phyloP scores from a whole-genome alignment of 148 eudicot genomes.

The Dysphania ambrosioides region DNA sequence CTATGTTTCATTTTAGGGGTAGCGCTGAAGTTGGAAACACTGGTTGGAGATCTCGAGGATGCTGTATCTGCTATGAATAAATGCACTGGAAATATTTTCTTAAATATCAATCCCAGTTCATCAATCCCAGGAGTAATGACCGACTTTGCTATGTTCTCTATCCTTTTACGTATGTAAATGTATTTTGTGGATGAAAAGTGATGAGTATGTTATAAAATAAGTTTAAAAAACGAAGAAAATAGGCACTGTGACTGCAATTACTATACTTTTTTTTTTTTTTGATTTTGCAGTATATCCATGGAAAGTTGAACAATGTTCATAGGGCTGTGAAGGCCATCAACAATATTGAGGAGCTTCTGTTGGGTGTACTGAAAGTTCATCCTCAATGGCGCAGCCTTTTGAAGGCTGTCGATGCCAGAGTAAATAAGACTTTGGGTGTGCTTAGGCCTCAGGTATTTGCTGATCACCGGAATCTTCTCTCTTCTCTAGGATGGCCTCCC shows the following conservation, averaged over 20 bases:
- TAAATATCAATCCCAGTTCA: conserved; percentile 21
- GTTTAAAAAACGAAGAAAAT: background rate
- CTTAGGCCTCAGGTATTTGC: conserved; percentile 54
- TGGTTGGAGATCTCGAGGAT: conserved; percentile 58
- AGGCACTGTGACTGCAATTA: background rate
- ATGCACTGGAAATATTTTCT: conserved; percentile 25
- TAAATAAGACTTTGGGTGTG: conserved; percentile 34
- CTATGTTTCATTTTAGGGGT: conserved; percentile 25
- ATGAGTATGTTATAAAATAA: background rate
- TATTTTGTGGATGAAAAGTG: conserved; percentile 13
- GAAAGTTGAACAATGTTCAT: conserved; percentile 32
- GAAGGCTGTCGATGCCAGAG: conserved; percentile 44
- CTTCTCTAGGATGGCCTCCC: conserved; percentile 52
- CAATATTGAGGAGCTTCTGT: conserved; percentile 35
- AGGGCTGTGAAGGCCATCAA: conserved; percentile 37
- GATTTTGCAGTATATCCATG: conserved; percentile 28
- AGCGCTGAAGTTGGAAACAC: conserved; percentile 44
- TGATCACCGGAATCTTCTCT: conserved; percentile 44
- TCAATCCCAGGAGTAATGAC: conserved; percentile 31
- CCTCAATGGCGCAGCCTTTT: conserved; percentile 40
- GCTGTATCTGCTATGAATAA: conserved; percentile 32
- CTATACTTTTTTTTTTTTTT: background rate
- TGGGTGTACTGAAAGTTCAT: conserved; percentile 27
- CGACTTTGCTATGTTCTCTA: conserved; percentile 12
- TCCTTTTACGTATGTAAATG: conserved; percentile 21